Evolutionary conservation across 192 early-diverging fungal species (phyloP).

Genomic region (Backusella liffmaniae): DNA sequence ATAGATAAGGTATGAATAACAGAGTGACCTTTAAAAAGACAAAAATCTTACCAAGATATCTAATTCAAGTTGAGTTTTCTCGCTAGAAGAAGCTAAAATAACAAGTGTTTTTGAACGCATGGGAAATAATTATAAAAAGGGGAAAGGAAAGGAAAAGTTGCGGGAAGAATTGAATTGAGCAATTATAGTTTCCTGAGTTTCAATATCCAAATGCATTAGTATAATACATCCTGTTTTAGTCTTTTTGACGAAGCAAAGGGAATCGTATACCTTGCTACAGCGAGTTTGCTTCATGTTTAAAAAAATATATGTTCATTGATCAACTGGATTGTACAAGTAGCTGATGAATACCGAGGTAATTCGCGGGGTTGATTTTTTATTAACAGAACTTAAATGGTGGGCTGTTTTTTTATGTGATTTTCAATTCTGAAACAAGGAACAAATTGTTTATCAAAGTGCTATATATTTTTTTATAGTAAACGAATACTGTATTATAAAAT

Average conservation of each 20-base stretch:
- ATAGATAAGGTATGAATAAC: background rate
- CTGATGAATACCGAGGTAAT: too few relatives aligned
- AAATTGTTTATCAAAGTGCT: too few relatives aligned
- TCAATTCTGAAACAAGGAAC: too few relatives aligned
- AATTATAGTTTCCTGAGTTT: background rate
- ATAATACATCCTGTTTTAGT: background rate
- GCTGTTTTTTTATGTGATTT: too few relatives aligned
- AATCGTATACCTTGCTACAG: background rate
- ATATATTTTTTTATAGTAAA: too few relatives aligned
- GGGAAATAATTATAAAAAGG: background rate
- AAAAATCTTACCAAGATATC: constrained; percentile 25
- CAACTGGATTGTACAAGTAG: too few relatives aligned
- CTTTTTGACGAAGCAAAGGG: background rate
- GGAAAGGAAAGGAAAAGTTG: background rate
- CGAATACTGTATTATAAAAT: too few relatives aligned
- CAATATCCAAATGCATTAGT: background rate
- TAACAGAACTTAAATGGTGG: too few relatives aligned
- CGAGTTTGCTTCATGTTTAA: background rate
- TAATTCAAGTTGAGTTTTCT: constrained; percentile 14
- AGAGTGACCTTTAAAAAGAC: background rate
- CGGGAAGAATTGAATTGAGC: background rate
- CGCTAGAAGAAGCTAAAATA: constrained; percentile 21
- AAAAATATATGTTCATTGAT: too few relatives aligned
- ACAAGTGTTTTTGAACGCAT: constrained; percentile 17
- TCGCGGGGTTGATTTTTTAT: too few relatives aligned